Evolutionary conservation across 257 asterid genomes (phyloP), one percentile per base, ranked within the genome.

Genomic region (Thymus quinquecostatus): DNA sequence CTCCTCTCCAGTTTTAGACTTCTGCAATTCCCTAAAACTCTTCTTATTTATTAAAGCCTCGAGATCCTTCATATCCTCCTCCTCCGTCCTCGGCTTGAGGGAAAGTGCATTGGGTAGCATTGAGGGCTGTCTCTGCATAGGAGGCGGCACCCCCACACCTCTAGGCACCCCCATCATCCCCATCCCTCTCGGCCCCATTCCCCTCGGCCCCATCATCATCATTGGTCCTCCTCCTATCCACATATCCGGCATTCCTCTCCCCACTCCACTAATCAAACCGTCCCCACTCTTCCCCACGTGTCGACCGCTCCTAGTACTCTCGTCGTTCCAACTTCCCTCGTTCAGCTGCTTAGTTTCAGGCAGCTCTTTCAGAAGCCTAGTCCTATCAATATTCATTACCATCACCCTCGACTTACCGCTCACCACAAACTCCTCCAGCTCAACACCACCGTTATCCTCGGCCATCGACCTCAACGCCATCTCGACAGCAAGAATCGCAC

Each of bases 1-100:
- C 89, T 95, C 98, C 85, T 95, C 99, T 8, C 99, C 99, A 1
- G 94, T 91, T 77, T 95, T 92, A 0, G 97, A 89, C 87, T 89
- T 92, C 88, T 92, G 97, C 95, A 85, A 8, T 68, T 95, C 99
- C 85, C 34, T 81, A 44, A 88, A 92, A 84, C 96, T 92, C 82
- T 92, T 95, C 80, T 89, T 92, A 73, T 88, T 89, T 86, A 95
- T 75, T 67, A 95, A 76, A 66, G 88, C 96, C 84, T 95, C 99
- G 10, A 89, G 85, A 82, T 95, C 98, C 83, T 94, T 91, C 90
- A 89, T 65, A 50, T 94, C 99, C 40, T 95, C 99, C 83, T 95
- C 99, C 73, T 95, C 99, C 0, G 93, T 83, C 84, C 86, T 92
- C 2, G 98, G 98, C 82, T 95, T 95, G 78, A 83, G 21, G 43